Evolutionary conservation across 495 filamentous ascomycete genomes (phyloP), one percentile per base, ranked within the genome.

Genomic region (Penicillium diatomitis): DNA sequence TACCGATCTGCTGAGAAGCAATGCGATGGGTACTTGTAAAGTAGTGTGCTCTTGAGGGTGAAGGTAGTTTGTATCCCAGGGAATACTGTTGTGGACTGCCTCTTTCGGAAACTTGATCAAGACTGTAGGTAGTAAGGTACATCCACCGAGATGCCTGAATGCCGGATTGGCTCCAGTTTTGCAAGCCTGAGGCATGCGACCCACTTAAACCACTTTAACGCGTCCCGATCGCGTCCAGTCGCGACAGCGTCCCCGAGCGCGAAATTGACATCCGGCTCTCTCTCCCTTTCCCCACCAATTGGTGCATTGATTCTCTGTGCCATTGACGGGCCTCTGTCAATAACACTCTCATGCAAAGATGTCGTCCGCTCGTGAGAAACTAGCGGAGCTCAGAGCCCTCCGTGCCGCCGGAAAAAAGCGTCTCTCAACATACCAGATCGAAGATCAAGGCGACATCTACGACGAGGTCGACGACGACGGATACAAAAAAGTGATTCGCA

Each of bases 391-490:
- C 43, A 79, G 79, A 56, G 87, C 86, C 60, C 79, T 97, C 47
- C 87, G 88, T 47, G 83, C 87, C 56, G 77, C 90, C 8, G 92
- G 92, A 62, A 95, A 95, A 73, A 96, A 88, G 63, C 83, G 85
- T 47, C 77, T 91, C 33, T 84, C 88, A 47, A 83, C 80, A n/a
- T 98, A 97, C 71, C 69, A 96, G 64, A 78, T 97, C 49, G 79
- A 86, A 64, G 83, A 96, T 46, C 86, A 85, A 57, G 83, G 83
- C 47, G 80, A 86, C 44, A 73, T 98, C 37, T 98, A 96, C 69
- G 91, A 96, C 48, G 91, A 95, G 64, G 90, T 97, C 43, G 90
- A 97, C 62, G 92, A 98, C 56, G 90, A 95, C 58, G 85, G 86
- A 42, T 98, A 98, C 75, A 96, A 95, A 68, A 92, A 95, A 62